Percentiles rank a stretch among this genome's conserved stretches.
Conservation (phyloP, 2,329 filamentous ascomycete genomes). For the Hypoxylon sp. region DNA sequence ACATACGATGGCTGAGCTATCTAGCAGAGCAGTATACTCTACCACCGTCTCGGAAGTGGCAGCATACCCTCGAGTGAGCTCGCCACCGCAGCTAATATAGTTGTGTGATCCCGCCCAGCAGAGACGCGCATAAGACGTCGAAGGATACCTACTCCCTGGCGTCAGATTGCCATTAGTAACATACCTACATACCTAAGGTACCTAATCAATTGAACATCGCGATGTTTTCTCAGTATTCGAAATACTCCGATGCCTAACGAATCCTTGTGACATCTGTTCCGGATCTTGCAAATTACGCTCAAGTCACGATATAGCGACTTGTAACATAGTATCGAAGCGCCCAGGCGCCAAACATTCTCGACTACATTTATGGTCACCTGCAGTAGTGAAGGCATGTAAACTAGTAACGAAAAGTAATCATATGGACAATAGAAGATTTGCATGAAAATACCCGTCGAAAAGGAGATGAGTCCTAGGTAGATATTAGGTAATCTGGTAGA, state of each 20-base stretch:
- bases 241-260: not conserved
- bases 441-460: no score
- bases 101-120: not conserved
- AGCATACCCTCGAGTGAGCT: constrained; percentile 7
- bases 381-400: no score
- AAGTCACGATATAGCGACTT: no score
- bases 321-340: no score
- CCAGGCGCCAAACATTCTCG: no score
- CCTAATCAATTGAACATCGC: not conserved
- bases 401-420: no score
- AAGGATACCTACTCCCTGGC: constrained; percentile 10
- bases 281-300: no score
- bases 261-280: not conserved
- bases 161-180: constrained; percentile 7
- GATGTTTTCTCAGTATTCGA: not conserved
- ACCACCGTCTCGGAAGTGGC: not conserved
- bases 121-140: constrained; percentile 1
- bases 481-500: not conserved
- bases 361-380: no score
- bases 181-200: not conserved
- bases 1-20: constrained; percentile 12
- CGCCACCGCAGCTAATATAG: constrained; percentile 4
- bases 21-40: constrained; percentile 12
- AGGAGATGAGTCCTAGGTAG: not conserved
- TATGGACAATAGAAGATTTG: no score